Conservation (phyloP, 1,284 basidiomycete species). For the Puccinia hordei region DNA sequence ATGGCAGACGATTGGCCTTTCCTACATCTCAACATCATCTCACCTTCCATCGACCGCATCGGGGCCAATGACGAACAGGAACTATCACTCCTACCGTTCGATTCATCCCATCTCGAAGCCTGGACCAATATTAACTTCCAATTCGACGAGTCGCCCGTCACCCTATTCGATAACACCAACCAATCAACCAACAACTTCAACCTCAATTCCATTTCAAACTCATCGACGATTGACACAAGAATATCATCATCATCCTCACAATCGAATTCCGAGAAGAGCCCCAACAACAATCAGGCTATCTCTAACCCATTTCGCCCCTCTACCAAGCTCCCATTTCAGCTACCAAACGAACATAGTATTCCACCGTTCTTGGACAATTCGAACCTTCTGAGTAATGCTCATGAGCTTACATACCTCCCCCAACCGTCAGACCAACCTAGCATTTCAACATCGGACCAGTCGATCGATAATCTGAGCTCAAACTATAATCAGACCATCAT, state of each 20-base stretch:
- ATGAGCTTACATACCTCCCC: background rate
- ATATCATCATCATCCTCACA: background rate
- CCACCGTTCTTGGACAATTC: slow-evolving; percentile 1
- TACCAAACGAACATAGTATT: slow-evolving; percentile 13
- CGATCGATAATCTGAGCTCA: slow-evolving; percentile 5
- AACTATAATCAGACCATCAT: background rate
- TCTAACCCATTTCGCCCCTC: slow-evolving; percentile 8
- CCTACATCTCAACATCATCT: slow-evolving; percentile 41
- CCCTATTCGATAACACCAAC: slow-evolving; percentile 21
- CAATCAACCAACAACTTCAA: slow-evolving; percentile 6
- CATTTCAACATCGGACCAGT: background rate
- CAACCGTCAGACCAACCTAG: background rate
- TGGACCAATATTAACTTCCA: slow-evolving; percentile 48
- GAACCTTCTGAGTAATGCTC: background rate
- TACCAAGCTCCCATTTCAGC: slow-evolving; percentile 10
- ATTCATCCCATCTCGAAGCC: slow-evolving; percentile 44
- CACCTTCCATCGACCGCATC: background rate
- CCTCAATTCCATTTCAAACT: background rate
- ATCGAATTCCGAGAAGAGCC: background rate
- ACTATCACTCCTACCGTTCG: slow-evolving; percentile 37
- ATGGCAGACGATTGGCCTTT: slow-evolving; percentile 50
- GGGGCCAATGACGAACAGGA: slow-evolving; percentile 21
- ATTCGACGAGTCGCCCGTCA: slow-evolving; percentile 26
- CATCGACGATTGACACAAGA: background rate
- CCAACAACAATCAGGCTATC: slow-evolving; percentile 10